phyloP scores from a whole-genome alignment of 768 basidiomycete genomes.

The Lenzites betulinus region DNA sequence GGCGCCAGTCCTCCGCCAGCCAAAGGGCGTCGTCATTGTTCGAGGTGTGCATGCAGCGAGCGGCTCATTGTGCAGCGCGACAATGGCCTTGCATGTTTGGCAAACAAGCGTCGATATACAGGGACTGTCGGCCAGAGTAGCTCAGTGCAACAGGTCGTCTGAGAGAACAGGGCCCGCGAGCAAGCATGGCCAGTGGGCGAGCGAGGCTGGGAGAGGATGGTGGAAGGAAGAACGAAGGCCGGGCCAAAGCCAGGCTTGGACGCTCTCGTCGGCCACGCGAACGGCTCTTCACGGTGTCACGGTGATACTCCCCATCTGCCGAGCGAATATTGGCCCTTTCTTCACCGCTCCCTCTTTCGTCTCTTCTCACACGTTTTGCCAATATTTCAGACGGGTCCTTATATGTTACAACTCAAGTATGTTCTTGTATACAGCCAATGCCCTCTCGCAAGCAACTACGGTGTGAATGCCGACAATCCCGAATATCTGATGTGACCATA shows the following conservation, averaged over 20 bases:
- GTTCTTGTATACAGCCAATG: no score
- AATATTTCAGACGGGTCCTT: not conserved
- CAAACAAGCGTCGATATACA: not conserved
- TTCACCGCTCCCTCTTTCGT: not conserved
- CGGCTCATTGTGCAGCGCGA: conserved; percentile 8
- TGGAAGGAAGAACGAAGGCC: conserved; percentile 21
- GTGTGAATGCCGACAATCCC: no score
- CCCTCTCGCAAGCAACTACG: not conserved
- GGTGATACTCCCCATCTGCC: conserved; percentile 24
- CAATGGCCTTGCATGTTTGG: conserved; percentile 1
- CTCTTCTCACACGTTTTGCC: not conserved
- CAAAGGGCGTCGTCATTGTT: conserved; percentile 26
- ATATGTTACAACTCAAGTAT: no score
- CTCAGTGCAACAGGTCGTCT: not conserved
- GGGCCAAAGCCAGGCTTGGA: conserved; percentile 20
- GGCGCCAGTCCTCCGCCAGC: conserved; percentile 13
- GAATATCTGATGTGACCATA: not conserved
- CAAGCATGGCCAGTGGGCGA: conserved; percentile 2
- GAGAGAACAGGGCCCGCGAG: not conserved
- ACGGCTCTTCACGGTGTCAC: conserved; percentile 29
- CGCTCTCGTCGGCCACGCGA: conserved; percentile 28
- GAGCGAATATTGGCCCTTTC: conserved; percentile 14
- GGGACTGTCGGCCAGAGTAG: not conserved
- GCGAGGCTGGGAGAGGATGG: conserved; percentile 16
- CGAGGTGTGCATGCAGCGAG: conserved; percentile 15